Percentiles rank a stretch among this genome's conserved stretches.
Conservation (phyloP, 441 rosid genomes). For the Flueggea neowawraea region DNA sequence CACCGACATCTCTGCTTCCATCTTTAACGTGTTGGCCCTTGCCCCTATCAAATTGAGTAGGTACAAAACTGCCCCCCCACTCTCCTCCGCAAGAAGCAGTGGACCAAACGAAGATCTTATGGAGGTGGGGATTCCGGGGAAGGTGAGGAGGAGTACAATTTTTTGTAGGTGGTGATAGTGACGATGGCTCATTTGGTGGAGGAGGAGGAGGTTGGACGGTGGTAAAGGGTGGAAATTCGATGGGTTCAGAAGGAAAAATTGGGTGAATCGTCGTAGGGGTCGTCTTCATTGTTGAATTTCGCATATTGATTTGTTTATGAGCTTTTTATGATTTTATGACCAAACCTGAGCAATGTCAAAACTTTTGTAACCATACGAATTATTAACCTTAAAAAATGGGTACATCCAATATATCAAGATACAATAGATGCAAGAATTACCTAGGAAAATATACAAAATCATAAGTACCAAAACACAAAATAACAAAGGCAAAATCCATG, state of each 20-base stretch:
- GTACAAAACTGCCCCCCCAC: constrained; percentile 33
- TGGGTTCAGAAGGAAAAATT: constrained; percentile 43
- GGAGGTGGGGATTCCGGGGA: constrained; percentile 47
- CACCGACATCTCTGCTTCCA: constrained; percentile 29
- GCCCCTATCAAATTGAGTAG: constrained; percentile 47
- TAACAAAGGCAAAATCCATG: too few species aligned
- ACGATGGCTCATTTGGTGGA: constrained; percentile 54
- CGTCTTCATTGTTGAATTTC: constrained; percentile 44
- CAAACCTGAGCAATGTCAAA: too few species aligned
- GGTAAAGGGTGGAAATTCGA: constrained; percentile 66
- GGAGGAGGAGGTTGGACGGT: constrained; percentile 44
- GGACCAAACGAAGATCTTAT: constrained; percentile 44
- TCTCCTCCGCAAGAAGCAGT: constrained; percentile 45
- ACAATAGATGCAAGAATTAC: too few species aligned
- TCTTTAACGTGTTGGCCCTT: constrained; percentile 49
- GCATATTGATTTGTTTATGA: constrained; percentile 79
- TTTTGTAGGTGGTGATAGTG: constrained; percentile 40
- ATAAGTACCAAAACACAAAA: too few species aligned
- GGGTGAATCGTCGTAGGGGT: constrained; percentile 66
- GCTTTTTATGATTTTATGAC: too few species aligned
- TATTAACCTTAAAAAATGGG: too few species aligned
- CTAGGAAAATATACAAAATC: too few species aligned
- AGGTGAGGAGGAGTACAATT: constrained; percentile 32
- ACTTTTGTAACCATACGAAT: too few species aligned
- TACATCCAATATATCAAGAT: too few species aligned